Conservation (phyloP, 257 asterid genomes). For the Buddleja alternifolia region DNA sequence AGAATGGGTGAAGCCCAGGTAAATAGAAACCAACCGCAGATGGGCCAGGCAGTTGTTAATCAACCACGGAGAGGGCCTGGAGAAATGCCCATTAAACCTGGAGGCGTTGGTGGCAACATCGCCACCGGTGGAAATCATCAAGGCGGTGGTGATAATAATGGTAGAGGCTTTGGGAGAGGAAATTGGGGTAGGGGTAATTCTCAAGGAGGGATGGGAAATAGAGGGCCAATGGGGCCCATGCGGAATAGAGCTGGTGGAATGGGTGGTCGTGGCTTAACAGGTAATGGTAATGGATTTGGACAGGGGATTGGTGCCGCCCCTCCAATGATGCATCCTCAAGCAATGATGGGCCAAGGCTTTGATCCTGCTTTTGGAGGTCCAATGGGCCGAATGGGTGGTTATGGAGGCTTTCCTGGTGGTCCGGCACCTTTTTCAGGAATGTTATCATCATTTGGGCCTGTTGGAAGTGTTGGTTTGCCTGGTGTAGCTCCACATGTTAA, state of each 20-base stretch:
- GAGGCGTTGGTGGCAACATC: slow-evolving; percentile 43
- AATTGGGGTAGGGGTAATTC: slow-evolving; percentile 74
- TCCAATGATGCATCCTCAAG: slow-evolving; percentile 80
- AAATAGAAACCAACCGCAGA: slow-evolving; percentile 53
- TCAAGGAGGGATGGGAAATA: slow-evolving; percentile 59
- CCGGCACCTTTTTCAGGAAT: slow-evolving; percentile 80
- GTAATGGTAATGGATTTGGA: slow-evolving; percentile 64
- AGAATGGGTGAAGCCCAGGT: slow-evolving; percentile 86
- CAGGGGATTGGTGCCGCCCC: slow-evolving; percentile 79
- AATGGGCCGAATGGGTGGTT: slow-evolving; percentile 80
- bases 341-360: slow-evolving; percentile 95
- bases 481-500: slow-evolving; percentile 99
- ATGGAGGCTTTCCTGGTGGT: slow-evolving; percentile 80
- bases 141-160: slow-evolving; percentile 40
- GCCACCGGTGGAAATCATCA: slow-evolving; percentile 48
- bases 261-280: slow-evolving; percentile 70
- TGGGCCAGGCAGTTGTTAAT: slow-evolving; percentile 36
- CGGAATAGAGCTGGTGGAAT: slow-evolving; percentile 55
- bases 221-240: slow-evolving; percentile 41
- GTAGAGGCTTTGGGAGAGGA: slow-evolving; percentile 80
- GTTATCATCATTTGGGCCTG: slow-evolving; percentile 73
- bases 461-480: slow-evolving; percentile 83
- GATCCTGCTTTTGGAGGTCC: slow-evolving; percentile 95
- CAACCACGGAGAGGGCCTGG: slow-evolving; percentile 55
- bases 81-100: slow-evolving; percentile 43